These are phyloP conservation scores for Candida dubliniensis DNA, from an alignment of 1,139 yeast species.

Conservation along the genomic window DNA sequence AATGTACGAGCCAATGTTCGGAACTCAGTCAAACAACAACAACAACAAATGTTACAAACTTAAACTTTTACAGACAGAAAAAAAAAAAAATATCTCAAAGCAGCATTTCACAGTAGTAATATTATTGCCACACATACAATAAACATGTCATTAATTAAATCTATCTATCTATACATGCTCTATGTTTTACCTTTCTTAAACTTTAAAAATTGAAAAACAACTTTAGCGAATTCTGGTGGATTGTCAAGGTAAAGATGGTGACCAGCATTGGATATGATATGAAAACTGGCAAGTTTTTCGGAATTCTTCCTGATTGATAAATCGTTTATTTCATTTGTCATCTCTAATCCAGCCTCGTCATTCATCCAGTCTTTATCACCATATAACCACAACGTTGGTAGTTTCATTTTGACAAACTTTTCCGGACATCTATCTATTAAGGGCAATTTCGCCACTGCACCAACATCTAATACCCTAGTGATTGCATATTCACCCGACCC, in stretches of 20 bases:
- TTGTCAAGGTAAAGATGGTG: slow-evolving; percentile 82
- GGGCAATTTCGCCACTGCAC: slow-evolving; percentile 45
- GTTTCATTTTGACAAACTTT: slow-evolving; percentile 33
- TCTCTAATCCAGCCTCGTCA: slow-evolving; percentile 42
- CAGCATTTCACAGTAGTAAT: no score
- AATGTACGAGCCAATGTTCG: no score
- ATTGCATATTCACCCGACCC: slow-evolving; percentile 51
- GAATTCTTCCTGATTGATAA: slow-evolving; percentile 21
- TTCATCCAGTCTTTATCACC: slow-evolving; percentile 54
- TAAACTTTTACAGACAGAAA: no score
- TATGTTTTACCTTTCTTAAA: neutral
- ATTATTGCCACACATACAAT: no score
- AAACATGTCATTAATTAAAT: no score
- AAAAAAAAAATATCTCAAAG: no score
- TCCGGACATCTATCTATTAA: slow-evolving; percentile 45
- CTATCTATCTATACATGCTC: neutral
- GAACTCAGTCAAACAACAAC: no score
- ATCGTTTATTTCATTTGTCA: slow-evolving; percentile 40
- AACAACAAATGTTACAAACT: no score
- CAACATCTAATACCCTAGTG: slow-evolving; percentile 40
- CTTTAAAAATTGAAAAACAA: slow-evolving; percentile 40
- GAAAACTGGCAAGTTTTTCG: slow-evolving; percentile 33
- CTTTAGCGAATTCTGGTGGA: slow-evolving; percentile 36
- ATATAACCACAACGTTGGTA: slow-evolving; percentile 47
- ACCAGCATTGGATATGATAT: slow-evolving; percentile 58